A percentile compares a stretch with the other conserved stretches of the same genome.
These are phyloP conservation scores for Chrysanthemum lavandulifolium DNA, from an alignment of 129 eudicot genomes.

Conservation along the genomic window DNA sequence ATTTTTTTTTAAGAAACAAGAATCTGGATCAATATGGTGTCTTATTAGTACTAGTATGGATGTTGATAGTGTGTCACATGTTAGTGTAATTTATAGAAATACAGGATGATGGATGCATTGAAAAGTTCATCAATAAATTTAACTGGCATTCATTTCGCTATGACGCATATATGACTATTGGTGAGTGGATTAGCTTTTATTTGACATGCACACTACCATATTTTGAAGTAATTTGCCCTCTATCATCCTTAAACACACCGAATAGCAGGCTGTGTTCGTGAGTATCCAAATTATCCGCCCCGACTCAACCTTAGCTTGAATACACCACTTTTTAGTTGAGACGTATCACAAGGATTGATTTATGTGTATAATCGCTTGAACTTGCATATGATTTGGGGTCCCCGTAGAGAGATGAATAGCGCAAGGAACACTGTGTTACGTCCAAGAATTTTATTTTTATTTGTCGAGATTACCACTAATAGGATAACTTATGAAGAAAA, in stretches of 20 bases:
- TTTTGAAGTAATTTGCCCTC: neutral
- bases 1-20: neutral
- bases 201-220: neutral
- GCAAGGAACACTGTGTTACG: neutral
- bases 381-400: neutral
- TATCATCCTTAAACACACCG: neutral
- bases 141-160: neutral
- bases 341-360: neutral
- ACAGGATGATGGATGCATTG: constrained; percentile 3
- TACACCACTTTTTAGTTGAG: neutral
- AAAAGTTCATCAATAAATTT: constrained; percentile 4
- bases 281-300: too few species aligned
- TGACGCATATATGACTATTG: neutral
- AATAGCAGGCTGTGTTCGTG: neutral
- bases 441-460: neutral
- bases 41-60: neutral
- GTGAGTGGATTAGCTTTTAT: neutral
- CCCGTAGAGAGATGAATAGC: neutral
- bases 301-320: neutral
- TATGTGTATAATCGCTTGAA: neutral
- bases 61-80: neutral
- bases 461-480: neutral
- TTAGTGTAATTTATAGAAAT: constrained; percentile 19
- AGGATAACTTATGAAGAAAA: neutral
- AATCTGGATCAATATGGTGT: neutral